phyloP scores from a whole-genome alignment of 2,329 filamentous ascomycete species.

The Aspergillus bombycis region DNA sequence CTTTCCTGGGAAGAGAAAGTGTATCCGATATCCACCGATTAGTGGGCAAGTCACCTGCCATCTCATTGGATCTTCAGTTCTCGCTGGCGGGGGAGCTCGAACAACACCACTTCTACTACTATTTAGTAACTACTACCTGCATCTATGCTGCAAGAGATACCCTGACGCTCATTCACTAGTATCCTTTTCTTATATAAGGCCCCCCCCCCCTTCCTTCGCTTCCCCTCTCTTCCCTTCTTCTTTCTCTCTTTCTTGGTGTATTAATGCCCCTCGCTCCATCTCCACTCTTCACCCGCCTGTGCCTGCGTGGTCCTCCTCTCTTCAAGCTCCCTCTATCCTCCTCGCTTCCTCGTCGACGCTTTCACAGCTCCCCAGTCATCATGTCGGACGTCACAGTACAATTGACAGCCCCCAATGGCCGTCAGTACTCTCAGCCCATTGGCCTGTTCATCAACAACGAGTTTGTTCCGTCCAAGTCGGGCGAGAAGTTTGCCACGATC shows the following conservation, averaged over 20 bases:
- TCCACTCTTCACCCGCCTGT: slow-evolving; percentile 12
- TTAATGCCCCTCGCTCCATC: slow-evolving; percentile 3
- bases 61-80: slow-evolving; percentile 24
- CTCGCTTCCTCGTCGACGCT: slow-evolving; percentile 20
- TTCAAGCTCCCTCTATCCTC: slow-evolving; percentile 12
- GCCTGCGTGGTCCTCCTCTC: slow-evolving; percentile 10
- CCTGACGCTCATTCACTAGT: background rate
- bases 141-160: background rate
- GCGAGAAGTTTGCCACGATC: slow-evolving; percentile 66
- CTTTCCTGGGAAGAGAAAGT: slow-evolving; percentile 35
- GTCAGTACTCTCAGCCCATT: slow-evolving; percentile 69
- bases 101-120: background rate
- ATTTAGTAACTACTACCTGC: background rate
- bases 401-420: slow-evolving; percentile 75
- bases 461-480: slow-evolving; percentile 69
- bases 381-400: slow-evolving; percentile 52
- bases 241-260: background rate
- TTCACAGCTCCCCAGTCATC: slow-evolving; percentile 30
- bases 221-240: background rate
- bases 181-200: background rate
- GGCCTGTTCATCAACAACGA: slow-evolving; percentile 87
- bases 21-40: slow-evolving; percentile 28
- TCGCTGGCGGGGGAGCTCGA: slow-evolving; percentile 18
- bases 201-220: background rate
- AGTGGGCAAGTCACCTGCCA: slow-evolving; percentile 1